phyloP scores from a whole-genome alignment of 2,329 filamentous ascomycete genomes.

The Emericellopsis atlantica region DNA sequence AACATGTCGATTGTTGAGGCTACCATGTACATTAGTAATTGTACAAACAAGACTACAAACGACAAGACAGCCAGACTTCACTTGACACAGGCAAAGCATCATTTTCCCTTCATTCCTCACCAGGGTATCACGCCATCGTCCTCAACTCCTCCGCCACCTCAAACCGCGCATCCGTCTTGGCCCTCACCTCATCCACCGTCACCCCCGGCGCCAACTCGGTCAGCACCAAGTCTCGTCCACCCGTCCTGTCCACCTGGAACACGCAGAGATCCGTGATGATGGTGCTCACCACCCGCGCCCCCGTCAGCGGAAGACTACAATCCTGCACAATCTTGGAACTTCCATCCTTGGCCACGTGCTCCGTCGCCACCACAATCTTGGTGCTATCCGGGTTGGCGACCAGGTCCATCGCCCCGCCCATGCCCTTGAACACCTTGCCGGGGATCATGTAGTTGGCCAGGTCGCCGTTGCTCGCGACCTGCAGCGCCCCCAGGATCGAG shows the following conservation, averaged over 20 bases:
- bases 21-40: too few species aligned
- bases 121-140: too few species aligned
- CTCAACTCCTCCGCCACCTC: too few species aligned
- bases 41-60: too few species aligned
- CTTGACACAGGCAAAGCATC: too few species aligned
- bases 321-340: slow-evolving; percentile 54
- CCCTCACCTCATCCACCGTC: slow-evolving; percentile 51
- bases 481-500: slow-evolving; percentile 69
- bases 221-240: slow-evolving; percentile 40
- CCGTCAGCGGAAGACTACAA: slow-evolving; percentile 53
- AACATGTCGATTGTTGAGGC: too few species aligned
- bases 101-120: too few species aligned
- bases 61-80: too few species aligned
- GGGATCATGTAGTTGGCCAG: slow-evolving; percentile 87
- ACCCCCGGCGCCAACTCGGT: slow-evolving; percentile 61
- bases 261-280: slow-evolving; percentile 67
- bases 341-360: slow-evolving; percentile 60
- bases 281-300: slow-evolving; percentile 54
- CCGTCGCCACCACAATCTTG: slow-evolving; percentile 60
- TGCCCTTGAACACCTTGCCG: slow-evolving; percentile 77
- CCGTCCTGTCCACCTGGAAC: slow-evolving; percentile 55
- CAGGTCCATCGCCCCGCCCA: slow-evolving; percentile 69
- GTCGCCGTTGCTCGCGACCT: slow-evolving; percentile 64
- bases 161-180: slow-evolving; percentile 50
- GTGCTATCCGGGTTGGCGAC: slow-evolving; percentile 59